Evolutionary conservation across 2,329 filamentous ascomycete species (phyloP).

Genomic region (Lasiodiplodia citricola): DNA sequence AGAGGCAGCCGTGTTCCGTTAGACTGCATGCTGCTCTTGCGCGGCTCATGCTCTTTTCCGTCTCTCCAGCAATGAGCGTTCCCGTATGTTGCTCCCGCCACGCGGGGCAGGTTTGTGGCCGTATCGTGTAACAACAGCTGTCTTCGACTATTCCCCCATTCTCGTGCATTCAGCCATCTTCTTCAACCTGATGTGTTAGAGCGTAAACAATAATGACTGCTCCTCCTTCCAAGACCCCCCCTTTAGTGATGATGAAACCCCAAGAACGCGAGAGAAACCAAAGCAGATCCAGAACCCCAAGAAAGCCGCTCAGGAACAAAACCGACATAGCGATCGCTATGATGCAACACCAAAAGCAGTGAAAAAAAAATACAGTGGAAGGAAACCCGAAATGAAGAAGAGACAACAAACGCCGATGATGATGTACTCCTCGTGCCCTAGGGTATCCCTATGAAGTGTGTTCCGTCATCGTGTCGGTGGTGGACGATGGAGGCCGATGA

Average conservation of each 20-base stretch:
- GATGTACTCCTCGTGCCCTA: conserved; percentile 24
- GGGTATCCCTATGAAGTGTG: conserved; percentile 24
- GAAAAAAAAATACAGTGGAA: conserved; percentile 6
- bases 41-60: conserved; percentile 12
- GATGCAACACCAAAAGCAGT: neutral
- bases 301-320: conserved; percentile 3
- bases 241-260: neutral
- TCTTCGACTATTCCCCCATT: neutral
- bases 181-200: conserved; percentile 5
- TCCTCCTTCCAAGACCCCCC: conserved; percentile 7
- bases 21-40: conserved; percentile 18
- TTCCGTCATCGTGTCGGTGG: conserved; percentile 12
- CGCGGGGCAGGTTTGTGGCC: neutral
- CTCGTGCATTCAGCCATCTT: conserved; percentile 9
- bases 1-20: conserved; percentile 9
- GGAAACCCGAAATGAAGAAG: conserved; percentile 2
- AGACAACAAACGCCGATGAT: conserved; percentile 16
- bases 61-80: conserved; percentile 16
- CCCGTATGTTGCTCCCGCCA: conserved; percentile 10
- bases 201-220: conserved; percentile 8
- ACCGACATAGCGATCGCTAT: conserved; percentile 20
- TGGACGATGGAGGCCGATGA: conserved; percentile 10
- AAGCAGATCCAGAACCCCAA: conserved; percentile 15
- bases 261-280: conserved; percentile 17
- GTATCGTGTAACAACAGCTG: neutral